These are phyloP conservation scores for Anthracocystis panici-leucophaei DNA, from an alignment of 1,284 basidiomycete genomes.

Conservation along the genomic window DNA sequence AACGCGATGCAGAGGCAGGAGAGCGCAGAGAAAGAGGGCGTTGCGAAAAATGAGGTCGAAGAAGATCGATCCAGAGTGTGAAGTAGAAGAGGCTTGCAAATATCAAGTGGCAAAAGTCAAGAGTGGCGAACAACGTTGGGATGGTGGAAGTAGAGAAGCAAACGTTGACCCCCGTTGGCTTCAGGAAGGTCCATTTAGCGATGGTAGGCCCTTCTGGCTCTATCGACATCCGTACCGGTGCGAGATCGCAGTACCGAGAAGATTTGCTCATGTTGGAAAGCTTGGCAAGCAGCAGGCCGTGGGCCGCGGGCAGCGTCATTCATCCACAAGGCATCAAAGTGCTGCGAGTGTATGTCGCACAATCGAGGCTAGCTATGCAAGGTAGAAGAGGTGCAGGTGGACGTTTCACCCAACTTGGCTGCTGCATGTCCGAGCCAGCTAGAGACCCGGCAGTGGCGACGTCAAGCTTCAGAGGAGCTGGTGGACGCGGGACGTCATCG, in stretches of 20 bases:
- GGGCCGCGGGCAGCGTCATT: background rate
- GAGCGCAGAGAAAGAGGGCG: slow-evolving; percentile 23
- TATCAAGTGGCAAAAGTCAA: slow-evolving; percentile 27
- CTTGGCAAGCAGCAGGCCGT: background rate
- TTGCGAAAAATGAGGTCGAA: slow-evolving; percentile 20
- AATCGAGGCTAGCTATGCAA: too few relatives aligned
- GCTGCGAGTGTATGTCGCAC: background rate
- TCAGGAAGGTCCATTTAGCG: background rate
- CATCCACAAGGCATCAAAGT: background rate
- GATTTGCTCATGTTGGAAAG: background rate
- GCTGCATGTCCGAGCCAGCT: background rate
- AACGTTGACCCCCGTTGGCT: background rate
- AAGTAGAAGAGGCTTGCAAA: slow-evolving; percentile 41
- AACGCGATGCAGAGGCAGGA: background rate
- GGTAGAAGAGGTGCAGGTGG: background rate
- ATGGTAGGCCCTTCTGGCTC: background rate
- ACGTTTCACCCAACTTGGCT: slow-evolving; percentile 22
- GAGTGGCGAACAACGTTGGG: slow-evolving; percentile 40
- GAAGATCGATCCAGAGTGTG: slow-evolving; percentile 12
- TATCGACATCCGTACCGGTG: background rate
- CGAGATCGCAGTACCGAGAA: background rate
- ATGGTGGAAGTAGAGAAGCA: slow-evolving; percentile 39
- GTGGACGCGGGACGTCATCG: slow-evolving; percentile 4
- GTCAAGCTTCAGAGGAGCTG: background rate
- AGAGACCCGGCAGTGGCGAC: background rate